Percentiles rank a stretch among this genome's conserved stretches.
Conservation (phyloP, 2,329 filamentous ascomycete genomes). For the Penicillium corylophilum region DNA sequence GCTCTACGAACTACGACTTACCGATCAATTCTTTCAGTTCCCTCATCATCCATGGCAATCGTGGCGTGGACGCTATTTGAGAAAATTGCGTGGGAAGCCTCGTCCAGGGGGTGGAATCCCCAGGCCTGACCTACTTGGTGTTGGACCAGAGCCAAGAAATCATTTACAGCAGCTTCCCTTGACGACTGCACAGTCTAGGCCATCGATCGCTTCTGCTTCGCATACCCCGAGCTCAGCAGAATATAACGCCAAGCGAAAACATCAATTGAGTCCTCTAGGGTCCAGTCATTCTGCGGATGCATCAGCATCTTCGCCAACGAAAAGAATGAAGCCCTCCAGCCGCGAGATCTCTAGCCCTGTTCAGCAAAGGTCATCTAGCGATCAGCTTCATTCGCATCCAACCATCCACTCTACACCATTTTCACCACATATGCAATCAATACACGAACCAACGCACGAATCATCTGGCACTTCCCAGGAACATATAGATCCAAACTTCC, state of each 20-base stretch:
- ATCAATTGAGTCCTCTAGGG: neutral
- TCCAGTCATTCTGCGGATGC: neutral
- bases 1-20: neutral
- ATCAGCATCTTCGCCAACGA: neutral
- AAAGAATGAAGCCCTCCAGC: neutral
- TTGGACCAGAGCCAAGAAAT: neutral
- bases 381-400: neutral
- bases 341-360: neutral
- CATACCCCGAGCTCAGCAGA: neutral
- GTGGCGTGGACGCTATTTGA: slow-evolving; percentile 50
- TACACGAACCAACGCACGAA: neutral
- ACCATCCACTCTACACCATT: neutral
- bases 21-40: slow-evolving; percentile 28
- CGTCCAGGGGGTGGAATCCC: slow-evolving; percentile 32
- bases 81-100: slow-evolving; percentile 35
- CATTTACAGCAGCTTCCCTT: neutral
- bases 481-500: slow-evolving; percentile 22
- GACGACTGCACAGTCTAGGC: neutral
- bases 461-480: neutral
- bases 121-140: slow-evolving; percentile 7
- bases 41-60: slow-evolving; percentile 50
- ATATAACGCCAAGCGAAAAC: neutral
- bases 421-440: neutral
- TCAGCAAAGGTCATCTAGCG: neutral
- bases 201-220: neutral